These are phyloP conservation scores for Ceratocystiopsis brevicomis DNA, from an alignment of 2,329 filamentous ascomycete genomes.

Conservation along the genomic window DNA sequence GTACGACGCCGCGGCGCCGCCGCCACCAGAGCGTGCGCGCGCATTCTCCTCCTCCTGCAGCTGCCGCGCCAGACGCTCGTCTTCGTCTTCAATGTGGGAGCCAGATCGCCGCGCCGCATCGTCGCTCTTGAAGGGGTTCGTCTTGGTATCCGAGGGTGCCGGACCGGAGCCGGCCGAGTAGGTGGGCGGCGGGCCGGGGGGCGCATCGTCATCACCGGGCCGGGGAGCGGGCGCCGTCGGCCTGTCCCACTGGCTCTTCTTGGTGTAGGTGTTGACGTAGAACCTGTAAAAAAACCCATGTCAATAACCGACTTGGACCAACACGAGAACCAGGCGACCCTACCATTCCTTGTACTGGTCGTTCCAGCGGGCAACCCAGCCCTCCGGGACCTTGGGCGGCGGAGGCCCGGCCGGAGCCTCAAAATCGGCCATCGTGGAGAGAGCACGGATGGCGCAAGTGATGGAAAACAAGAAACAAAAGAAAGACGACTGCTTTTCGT, in stretches of 20 bases:
- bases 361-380: conserved; percentile 76
- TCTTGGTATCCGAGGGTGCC: conserved; percentile 38
- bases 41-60: conserved; percentile 73
- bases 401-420: conserved; percentile 33
- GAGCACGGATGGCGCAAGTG: no score
- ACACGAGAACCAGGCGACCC: conserved; percentile 1
- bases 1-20: no score
- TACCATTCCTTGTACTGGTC: conserved; percentile 68
- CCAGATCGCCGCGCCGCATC: background rate
- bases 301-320: background rate
- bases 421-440: conserved; percentile 29
- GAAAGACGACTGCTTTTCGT: no score
- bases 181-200: conserved; percentile 46
- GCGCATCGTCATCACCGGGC: conserved; percentile 19
- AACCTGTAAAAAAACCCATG: conserved; percentile 37
- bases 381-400: conserved; percentile 47
- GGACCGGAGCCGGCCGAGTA: conserved; percentile 36
- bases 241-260: conserved; percentile 78
- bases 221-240: conserved; percentile 46
- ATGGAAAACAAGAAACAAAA: no score
- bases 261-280: conserved; percentile 78
- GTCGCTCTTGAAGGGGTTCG: conserved; percentile 43
- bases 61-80: conserved; percentile 55
- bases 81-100: conserved; percentile 28
- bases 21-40: conserved; percentile 18